A percentile compares a stretch with the other conserved stretches of the same genome.
These are phyloP conservation scores for Cryoendolithus antarcticus DNA, from an alignment of 2,329 filamentous ascomycete genomes.

Conservation along the genomic window DNA sequence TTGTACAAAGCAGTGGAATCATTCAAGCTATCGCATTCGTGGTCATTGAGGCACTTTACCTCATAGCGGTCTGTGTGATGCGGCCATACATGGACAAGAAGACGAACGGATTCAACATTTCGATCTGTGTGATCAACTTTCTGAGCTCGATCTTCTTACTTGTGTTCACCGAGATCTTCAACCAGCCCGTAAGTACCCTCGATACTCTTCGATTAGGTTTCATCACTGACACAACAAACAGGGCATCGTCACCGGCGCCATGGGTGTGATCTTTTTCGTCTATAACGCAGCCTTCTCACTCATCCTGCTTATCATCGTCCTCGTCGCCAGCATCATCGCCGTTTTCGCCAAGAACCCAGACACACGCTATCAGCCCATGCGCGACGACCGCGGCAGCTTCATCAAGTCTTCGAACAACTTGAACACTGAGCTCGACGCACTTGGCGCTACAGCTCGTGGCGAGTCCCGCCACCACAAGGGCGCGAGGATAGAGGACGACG, in stretches of 20 bases:
- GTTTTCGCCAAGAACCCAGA: slow-evolving; percentile 90
- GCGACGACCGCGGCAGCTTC: slow-evolving; percentile 88
- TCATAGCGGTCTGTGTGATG: slow-evolving; percentile 67
- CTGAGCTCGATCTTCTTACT: slow-evolving; percentile 80
- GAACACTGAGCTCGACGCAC: slow-evolving; percentile 77
- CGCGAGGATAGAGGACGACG: slow-evolving; percentile 59
- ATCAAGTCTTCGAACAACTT: slow-evolving; percentile 91
- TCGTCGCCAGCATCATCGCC: slow-evolving; percentile 64
- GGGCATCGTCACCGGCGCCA: slow-evolving; percentile 70
- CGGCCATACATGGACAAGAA: slow-evolving; percentile 99
- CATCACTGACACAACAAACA: slow-evolving; percentile 16
- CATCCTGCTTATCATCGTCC: slow-evolving; percentile 69
- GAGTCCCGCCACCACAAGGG: slow-evolving; percentile 43
- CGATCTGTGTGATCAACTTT: slow-evolving; percentile 82
- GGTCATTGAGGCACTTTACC: slow-evolving; percentile 64
- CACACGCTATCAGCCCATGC: slow-evolving; percentile 90
- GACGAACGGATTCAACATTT: slow-evolving; percentile 92
- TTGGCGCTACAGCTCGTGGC: slow-evolving; percentile 78
- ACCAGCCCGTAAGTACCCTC: slow-evolving; percentile 50
- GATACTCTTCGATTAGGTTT: not conserved
- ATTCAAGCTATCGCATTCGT: slow-evolving; percentile 74
- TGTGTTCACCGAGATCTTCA: slow-evolving; percentile 78
- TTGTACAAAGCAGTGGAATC: slow-evolving; percentile 57
- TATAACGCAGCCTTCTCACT: slow-evolving; percentile 74
- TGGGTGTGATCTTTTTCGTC: slow-evolving; percentile 82